A percentile compares a stretch with the other conserved stretches of the same genome.
Evolutionary conservation across 352 stramenopile species (phyloP).

Genomic region (Globisporangium viniferum): DNA sequence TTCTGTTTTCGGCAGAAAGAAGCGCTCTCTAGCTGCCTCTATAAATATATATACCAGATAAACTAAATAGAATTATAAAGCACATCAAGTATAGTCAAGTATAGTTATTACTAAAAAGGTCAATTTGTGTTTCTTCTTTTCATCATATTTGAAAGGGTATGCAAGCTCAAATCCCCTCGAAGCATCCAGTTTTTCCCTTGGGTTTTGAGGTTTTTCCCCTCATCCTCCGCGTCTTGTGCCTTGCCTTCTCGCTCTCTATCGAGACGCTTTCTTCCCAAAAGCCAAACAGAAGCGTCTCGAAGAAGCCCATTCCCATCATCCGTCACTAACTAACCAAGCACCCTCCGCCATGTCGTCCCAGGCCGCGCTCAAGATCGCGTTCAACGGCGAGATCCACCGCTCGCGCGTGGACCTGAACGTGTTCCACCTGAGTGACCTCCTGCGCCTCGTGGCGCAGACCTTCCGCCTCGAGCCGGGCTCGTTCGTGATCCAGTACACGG

Average conservation of each 20-base stretch:
- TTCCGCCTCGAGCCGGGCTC: conserved; percentile 43
- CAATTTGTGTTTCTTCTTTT: neutral
- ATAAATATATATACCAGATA: neutral
- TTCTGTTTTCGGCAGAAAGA: neutral
- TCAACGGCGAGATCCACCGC: conserved; percentile 77
- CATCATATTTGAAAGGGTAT: neutral
- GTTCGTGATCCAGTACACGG: conserved; percentile 74
- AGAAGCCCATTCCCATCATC: neutral
- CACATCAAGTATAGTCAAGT: neutral
- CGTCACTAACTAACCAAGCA: neutral
- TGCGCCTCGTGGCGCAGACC: conserved; percentile 52
- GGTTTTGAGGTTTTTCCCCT: conserved; percentile 7
- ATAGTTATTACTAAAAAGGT: neutral
- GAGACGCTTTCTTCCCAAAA: neutral
- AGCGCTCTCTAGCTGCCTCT: neutral
- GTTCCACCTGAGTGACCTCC: conserved; percentile 49
- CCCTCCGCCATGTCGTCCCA: conserved; percentile 27
- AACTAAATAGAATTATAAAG: neutral
- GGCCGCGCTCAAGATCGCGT: conserved; percentile 69
- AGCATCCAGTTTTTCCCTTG: neutral
- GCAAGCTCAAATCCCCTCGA: neutral
- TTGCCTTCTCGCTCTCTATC: neutral
- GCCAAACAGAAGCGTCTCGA: conserved; percentile 2
- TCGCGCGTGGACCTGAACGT: conserved; percentile 54
- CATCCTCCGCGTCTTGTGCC: neutral